These are phyloP conservation scores for Raphanus sativus DNA, from an alignment of 345 rosid genomes.

Conservation along the genomic window DNA sequence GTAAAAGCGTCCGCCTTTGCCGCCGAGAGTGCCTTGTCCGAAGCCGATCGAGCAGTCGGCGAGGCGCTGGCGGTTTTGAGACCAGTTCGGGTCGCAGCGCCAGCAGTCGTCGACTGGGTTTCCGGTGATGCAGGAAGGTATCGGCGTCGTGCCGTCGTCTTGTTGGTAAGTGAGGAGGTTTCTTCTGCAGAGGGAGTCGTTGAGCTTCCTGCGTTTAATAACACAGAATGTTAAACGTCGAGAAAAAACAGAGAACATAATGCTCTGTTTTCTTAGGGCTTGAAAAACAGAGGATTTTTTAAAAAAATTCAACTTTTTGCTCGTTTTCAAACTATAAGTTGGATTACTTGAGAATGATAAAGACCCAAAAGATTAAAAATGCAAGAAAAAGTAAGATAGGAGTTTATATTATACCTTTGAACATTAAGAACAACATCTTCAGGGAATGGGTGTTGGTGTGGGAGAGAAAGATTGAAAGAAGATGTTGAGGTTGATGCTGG, in stretches of 20 bases:
- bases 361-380: neutral
- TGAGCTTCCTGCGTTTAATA: slow-evolving; percentile 42
- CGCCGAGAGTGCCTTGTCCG: slow-evolving; percentile 74
- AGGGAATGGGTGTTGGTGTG: slow-evolving; percentile 65
- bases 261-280: slow-evolving; percentile 35
- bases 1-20: slow-evolving; percentile 77
- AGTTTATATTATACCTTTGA: slow-evolving; percentile 47
- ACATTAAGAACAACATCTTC: slow-evolving; percentile 52
- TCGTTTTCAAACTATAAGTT: neutral
- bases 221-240: neutral
- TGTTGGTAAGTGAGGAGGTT: slow-evolving; percentile 31
- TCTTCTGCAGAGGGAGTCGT: slow-evolving; percentile 47
- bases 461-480: slow-evolving; percentile 48
- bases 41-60: slow-evolving; percentile 90
- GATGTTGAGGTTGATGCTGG: neutral
- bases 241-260: slow-evolving; percentile 19
- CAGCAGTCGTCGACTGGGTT: slow-evolving; percentile 91
- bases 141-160: slow-evolving; percentile 20
- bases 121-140: slow-evolving; percentile 55
- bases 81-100: slow-evolving; percentile 79
- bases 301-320: neutral
- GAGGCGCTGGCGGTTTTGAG: slow-evolving; percentile 58
- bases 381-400: neutral
- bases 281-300: neutral
- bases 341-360: slow-evolving; percentile 4